Conservation (phyloP, 225 moss, liverwort and hornwort species). For the Pseudisothecium myosuroides region DNA sequence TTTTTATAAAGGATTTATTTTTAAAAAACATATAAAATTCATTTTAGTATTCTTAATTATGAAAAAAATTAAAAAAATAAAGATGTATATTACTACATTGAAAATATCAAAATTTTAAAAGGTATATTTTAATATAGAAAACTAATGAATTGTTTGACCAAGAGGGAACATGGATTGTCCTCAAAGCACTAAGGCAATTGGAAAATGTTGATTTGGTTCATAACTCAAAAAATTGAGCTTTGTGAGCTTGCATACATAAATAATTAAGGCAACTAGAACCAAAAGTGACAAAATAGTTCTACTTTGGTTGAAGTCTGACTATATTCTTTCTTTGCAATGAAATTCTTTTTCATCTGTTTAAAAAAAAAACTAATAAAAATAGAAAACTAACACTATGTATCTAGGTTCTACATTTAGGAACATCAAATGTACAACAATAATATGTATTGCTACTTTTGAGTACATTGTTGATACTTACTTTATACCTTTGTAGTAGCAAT, state of each 20-base stretch:
- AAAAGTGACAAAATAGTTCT: rapidly evolving
- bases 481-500: neutral
- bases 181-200: no score
- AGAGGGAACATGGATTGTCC: neutral
- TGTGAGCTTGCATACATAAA: rapidly evolving
- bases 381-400: neutral
- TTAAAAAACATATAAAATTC: neutral
- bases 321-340: neutral
- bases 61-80: neutral
- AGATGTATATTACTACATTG: neutral
- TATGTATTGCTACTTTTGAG: neutral
- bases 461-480: neutral
- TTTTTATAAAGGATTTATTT: neutral
- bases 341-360: neutral
- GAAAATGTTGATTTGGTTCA: neutral
- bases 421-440: neutral
- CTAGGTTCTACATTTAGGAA: neutral
- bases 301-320: neutral
- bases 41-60: neutral
- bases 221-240: rapidly evolving
- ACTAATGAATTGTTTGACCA: no score
- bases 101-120: neutral
- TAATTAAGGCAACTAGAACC: neutral
- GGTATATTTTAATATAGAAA: neutral
- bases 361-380: neutral